Base-by-base conservation (phyloP, 2,329 filamentous ascomycete species). In the Monosporascus sp. region DNA sequence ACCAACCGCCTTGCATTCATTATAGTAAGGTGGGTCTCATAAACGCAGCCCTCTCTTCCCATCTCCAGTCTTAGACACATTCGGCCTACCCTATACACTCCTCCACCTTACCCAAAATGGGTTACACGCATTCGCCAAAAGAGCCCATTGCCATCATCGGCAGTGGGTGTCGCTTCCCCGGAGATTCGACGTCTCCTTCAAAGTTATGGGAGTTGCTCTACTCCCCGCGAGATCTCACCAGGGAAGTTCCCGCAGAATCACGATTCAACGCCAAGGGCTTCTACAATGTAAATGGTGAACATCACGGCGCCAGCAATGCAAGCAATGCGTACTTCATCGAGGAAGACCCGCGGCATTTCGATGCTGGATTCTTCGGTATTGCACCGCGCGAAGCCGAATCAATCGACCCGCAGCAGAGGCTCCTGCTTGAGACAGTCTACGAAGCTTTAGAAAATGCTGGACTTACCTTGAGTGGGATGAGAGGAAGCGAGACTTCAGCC, bases 91-190 rank as follows among this genome's bases (percentile, higher is more conserved):
- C 5, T 24, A 24, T 24, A 24, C 24, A 24, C n/a, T n/a, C n/a
- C 24, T 24, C 24, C 24, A 24, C 5, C 24, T 24, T 24, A 4
- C 3, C 3, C 24, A 24, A 24, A 24, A 24, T 24, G 24, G 24
- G 24, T 24, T 24, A 24, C 24, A 24, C 4, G 24, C 24, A 24
- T 24, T 24, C 24, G 24, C 24, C 24, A 24, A 24, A 24, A 5
- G 62, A 65, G 41, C 65, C 68, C 31, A 70, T 71, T 49, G 69
- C 67, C 6, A 62, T 71, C 22, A 57, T 72, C 47, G 68, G 69
- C 41, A 64, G 53, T 24, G 66, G 59, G 6, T 70, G 67, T 55
- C 62, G 68, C n/a, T 66, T 69, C n/a, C 63, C 67, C 5, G 66
- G 67, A 5, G 57, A 52, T 34, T 56, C 62, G 2, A 62, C 47